Percentiles rank a stretch among this genome's conserved stretches.
Evolutionary conservation across 2,329 filamentous ascomycete species (phyloP).

Genomic region (Xylaria sp.): DNA sequence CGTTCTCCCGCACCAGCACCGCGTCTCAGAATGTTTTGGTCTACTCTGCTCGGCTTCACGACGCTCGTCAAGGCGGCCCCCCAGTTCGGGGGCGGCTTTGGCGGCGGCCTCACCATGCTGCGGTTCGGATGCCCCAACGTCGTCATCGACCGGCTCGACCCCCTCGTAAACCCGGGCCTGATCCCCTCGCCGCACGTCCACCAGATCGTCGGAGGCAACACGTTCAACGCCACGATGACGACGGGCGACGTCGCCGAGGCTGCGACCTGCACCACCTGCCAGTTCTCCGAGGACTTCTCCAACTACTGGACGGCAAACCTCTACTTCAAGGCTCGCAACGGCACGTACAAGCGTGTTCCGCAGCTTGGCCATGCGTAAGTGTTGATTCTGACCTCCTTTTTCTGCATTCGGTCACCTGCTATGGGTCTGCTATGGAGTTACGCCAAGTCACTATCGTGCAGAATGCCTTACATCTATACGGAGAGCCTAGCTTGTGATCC

Average conservation of each 20-base stretch:
- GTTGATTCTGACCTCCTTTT: constrained; percentile 27
- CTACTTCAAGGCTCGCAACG: constrained; percentile 39
- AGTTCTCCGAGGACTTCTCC: constrained; percentile 38
- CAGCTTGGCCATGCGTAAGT: constrained; percentile 60
- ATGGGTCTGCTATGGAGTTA: too few relatives aligned
- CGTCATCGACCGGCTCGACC: constrained; percentile 48
- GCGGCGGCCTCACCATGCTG: constrained; percentile 33
- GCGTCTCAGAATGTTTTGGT: constrained; percentile 37
- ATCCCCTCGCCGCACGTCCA: constrained; percentile 59
- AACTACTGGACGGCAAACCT: constrained; percentile 40
- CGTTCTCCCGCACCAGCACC: constrained; percentile 13
- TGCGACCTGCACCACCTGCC: constrained; percentile 48
- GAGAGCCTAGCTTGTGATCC: too few relatives aligned
- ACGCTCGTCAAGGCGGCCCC: constrained; percentile 36
- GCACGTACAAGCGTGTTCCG: constrained; percentile 36
- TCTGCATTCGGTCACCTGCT: neutral
- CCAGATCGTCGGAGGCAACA: constrained; percentile 56
- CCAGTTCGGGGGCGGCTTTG: constrained; percentile 32
- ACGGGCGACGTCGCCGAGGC: constrained; percentile 36
- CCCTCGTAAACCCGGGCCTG: constrained; percentile 44
- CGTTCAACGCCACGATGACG: constrained; percentile 48
- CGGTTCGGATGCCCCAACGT: constrained; percentile 52
- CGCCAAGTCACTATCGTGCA: too few relatives aligned
- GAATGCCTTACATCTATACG: too few relatives aligned
- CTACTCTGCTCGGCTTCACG: constrained; percentile 35